Conservation (phyloP, 73 alveolate species). For the Halteria grandinella region DNA sequence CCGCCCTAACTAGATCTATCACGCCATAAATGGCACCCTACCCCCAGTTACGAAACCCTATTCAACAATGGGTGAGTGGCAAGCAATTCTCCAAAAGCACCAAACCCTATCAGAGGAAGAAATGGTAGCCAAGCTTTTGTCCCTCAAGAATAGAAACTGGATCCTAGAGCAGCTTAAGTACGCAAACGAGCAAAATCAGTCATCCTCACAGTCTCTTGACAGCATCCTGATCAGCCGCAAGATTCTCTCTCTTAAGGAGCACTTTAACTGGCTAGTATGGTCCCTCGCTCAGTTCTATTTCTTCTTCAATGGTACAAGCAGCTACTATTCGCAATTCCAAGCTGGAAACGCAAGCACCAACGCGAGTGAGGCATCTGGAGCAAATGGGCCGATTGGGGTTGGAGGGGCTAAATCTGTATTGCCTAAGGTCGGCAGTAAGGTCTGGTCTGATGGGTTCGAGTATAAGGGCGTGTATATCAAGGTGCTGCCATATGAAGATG, state of each 20-base stretch:
- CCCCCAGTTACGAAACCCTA: constrained; percentile 44
- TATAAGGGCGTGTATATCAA: constrained; percentile 60
- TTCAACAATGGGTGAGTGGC: constrained; percentile 35
- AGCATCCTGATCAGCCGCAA: constrained; percentile 14
- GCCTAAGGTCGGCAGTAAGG: constrained; percentile 47
- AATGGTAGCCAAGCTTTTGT: constrained; percentile 2
- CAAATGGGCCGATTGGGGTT: too few relatives aligned
- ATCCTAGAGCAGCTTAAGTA: constrained; percentile 42
- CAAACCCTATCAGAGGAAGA: constrained; percentile 25
- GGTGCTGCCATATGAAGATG: constrained; percentile 63
- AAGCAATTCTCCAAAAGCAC: constrained; percentile 6
- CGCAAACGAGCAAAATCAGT: constrained; percentile 1
- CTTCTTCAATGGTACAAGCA: too few relatives aligned
- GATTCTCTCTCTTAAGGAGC: constrained; percentile 48
- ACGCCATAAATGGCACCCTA: too few relatives aligned
- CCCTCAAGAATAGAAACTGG: constrained; percentile 53
- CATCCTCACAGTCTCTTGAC: constrained; percentile 30
- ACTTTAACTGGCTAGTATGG: constrained; percentile 81
- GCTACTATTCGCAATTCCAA: too few relatives aligned
- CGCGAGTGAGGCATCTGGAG: too few relatives aligned
- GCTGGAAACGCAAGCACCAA: too few relatives aligned
- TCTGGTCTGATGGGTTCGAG: constrained; percentile 72
- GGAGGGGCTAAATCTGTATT: too few relatives aligned
- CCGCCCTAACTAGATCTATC: too few relatives aligned
- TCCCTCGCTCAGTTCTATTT: constrained; percentile 70